Conservation (phyloP, 306 rosid species). For the Gastrolobium villosum region DNA sequence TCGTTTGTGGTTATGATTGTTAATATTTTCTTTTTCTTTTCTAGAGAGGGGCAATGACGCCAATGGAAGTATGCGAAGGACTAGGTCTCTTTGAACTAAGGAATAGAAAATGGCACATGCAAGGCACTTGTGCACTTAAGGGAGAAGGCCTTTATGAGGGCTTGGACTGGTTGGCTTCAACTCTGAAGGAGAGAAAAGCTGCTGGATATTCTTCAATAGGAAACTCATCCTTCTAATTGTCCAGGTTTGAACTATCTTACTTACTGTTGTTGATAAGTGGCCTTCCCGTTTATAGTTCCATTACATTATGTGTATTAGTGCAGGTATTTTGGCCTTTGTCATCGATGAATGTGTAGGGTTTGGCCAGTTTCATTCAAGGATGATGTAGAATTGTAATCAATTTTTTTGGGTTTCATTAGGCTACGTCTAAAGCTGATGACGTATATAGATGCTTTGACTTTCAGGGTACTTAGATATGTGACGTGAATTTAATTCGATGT, state of each 20-base stretch:
- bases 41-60: constrained; percentile 94
- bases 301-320: constrained; percentile 19
- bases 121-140: constrained; percentile 87
- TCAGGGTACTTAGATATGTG: constrained; percentile 34
- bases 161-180: constrained; percentile 92
- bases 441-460: constrained; percentile 44
- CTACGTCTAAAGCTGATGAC: constrained; percentile 36
- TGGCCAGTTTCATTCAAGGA: constrained; percentile 41
- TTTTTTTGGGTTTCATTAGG: constrained; percentile 39
- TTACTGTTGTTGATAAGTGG: constrained; percentile 26
- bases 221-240: constrained; percentile 74
- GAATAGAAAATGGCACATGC: constrained; percentile 98
- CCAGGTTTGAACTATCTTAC: constrained; percentile 45
- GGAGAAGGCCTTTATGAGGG: constrained; percentile 99
- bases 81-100: constrained; percentile 88
- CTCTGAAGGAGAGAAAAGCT: constrained; percentile 88
- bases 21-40: constrained; percentile 16
- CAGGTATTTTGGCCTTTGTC: constrained; percentile 46
- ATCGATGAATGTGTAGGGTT: constrained; percentile 20
- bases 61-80: constrained; percentile 97
- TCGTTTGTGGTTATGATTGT: constrained; percentile 31
- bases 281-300: constrained; percentile 21
- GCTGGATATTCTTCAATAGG: constrained; percentile 84
- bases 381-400: constrained; percentile 44
- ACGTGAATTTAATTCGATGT: constrained; percentile 46